Evolutionary conservation across 2,329 filamentous ascomycete genomes (phyloP).

Genomic region (Alternaria sp.): DNA sequence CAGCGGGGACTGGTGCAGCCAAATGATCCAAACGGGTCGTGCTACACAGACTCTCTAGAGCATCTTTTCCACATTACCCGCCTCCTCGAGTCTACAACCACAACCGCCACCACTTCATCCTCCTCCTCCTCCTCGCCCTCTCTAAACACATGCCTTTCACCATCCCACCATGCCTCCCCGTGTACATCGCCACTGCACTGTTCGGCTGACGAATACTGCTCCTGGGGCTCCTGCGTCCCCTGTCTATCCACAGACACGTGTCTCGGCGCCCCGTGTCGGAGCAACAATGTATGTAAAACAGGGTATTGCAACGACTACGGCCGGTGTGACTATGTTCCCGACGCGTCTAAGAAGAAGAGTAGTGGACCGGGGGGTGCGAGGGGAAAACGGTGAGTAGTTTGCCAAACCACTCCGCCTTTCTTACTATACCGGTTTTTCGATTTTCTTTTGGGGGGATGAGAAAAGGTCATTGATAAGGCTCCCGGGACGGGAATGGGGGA

Average conservation of each 20-base stretch:
- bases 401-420: too few relatives aligned
- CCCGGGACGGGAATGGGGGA: too few relatives aligned
- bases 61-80: constrained; percentile 17
- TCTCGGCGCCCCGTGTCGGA: constrained; percentile 37
- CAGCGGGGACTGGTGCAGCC: not conserved
- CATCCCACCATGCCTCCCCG: constrained; percentile 28
- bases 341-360: constrained; percentile 25
- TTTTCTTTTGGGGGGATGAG: too few relatives aligned
- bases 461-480: too few relatives aligned
- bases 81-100: too few relatives aligned
- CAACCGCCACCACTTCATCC: not conserved
- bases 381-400: constrained; percentile 15
- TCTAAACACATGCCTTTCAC: constrained; percentile 18
- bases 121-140: constrained; percentile 5
- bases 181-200: constrained; percentile 38
- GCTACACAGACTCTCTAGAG: constrained; percentile 26
- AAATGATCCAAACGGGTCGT: constrained; percentile 27
- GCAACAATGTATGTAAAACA: constrained; percentile 43
- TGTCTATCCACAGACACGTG: constrained; percentile 33
- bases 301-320: constrained; percentile 44
- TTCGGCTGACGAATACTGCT: constrained; percentile 38
- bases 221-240: constrained; percentile 38
- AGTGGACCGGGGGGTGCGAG: constrained; percentile 33
- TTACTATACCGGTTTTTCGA: too few relatives aligned
- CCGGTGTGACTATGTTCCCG: constrained; percentile 36